A percentile compares a stretch with the other conserved stretches of the same genome.
These are phyloP conservation scores for Apiotrichum laibachii DNA, from an alignment of 1,284 basidiomycete genomes.

Conservation along the genomic window DNA sequence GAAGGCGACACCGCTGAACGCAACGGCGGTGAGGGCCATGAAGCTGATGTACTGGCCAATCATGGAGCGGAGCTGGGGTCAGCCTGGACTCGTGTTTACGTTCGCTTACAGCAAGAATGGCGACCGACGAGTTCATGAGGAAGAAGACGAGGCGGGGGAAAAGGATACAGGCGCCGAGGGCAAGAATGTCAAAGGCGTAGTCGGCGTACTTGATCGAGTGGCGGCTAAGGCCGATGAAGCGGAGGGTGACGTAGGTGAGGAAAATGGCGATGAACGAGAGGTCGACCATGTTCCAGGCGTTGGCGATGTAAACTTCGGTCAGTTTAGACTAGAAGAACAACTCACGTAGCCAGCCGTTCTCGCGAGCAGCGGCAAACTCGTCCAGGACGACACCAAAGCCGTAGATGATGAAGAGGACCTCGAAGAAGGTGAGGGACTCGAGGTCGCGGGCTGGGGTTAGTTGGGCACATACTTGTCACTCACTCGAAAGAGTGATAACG, in stretches of 20 bases:
- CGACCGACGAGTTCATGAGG: constrained; percentile 74
- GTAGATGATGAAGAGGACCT: constrained; percentile 70
- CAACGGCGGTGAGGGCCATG: constrained; percentile 65
- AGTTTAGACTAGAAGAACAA: constrained; percentile 16
- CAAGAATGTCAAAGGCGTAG: constrained; percentile 74
- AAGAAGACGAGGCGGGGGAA: constrained; percentile 85
- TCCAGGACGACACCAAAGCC: constrained; percentile 72
- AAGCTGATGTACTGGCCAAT: constrained; percentile 74
- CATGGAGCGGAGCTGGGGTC: constrained; percentile 63
- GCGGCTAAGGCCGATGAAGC: constrained; percentile 63
- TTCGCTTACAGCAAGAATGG: constrained; percentile 64
- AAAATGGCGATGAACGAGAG: constrained; percentile 71
- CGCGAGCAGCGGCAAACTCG: constrained; percentile 53
- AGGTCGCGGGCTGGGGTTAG: constrained; percentile 58
- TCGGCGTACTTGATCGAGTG: constrained; percentile 61
- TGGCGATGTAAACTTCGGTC: constrained; percentile 70
- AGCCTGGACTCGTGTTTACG: not conserved
- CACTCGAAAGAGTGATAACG: constrained; percentile 58
- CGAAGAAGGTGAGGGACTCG: constrained; percentile 58
- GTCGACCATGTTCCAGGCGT: constrained; percentile 84
- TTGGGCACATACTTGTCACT: constrained; percentile 46
- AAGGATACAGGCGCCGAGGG: constrained; percentile 80
- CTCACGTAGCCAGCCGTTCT: constrained; percentile 81
- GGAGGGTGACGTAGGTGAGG: constrained; percentile 64
- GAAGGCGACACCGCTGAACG: constrained; percentile 79